Evolutionary conservation across 768 basidiomycete genomes (phyloP).

Genomic region (Lactifluus hygrophoroides): DNA sequence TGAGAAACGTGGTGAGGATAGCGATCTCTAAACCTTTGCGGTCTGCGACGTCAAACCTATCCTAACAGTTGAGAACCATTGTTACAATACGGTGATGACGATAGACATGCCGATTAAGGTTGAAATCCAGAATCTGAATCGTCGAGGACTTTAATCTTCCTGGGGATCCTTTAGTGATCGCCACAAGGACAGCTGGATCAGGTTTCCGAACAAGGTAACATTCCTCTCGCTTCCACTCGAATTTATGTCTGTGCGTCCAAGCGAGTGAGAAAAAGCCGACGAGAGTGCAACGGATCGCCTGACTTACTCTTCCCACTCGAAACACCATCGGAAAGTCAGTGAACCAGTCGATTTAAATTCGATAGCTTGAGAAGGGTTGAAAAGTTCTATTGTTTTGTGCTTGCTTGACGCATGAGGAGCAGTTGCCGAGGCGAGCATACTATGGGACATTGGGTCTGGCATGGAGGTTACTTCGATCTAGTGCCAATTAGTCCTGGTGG

Average conservation of each 20-base stretch:
- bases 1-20: slow-evolving; percentile 64
- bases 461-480: not conserved
- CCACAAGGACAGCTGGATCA: slow-evolving; percentile 79
- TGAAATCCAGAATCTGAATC: slow-evolving; percentile 79
- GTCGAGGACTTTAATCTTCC: slow-evolving; percentile 55
- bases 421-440: slow-evolving; percentile 58
- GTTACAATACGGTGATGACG: not conserved
- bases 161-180: slow-evolving; percentile 67
- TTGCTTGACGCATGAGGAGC: slow-evolving; percentile 60
- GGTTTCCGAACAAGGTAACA: slow-evolving; percentile 80
- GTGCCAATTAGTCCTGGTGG: not conserved
- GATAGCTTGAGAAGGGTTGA: slow-evolving; percentile 61
- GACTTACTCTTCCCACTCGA: slow-evolving; percentile 77
- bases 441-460: slow-evolving; percentile 66
- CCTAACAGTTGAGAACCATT: not conserved
- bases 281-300: not conserved
- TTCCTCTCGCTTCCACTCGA: slow-evolving; percentile 81
- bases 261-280: not conserved
- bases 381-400: slow-evolving; percentile 64
- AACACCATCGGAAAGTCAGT: slow-evolving; percentile 65
- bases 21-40: slow-evolving; percentile 81
- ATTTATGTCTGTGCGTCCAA: slow-evolving; percentile 49
- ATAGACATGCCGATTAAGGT: slow-evolving; percentile 53
- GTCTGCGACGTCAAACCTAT: slow-evolving; percentile 76
- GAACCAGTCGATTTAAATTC: slow-evolving; percentile 71